phyloP scores from a whole-genome alignment of 163 green algal species.

The Scenedesmus sp. region DNA sequence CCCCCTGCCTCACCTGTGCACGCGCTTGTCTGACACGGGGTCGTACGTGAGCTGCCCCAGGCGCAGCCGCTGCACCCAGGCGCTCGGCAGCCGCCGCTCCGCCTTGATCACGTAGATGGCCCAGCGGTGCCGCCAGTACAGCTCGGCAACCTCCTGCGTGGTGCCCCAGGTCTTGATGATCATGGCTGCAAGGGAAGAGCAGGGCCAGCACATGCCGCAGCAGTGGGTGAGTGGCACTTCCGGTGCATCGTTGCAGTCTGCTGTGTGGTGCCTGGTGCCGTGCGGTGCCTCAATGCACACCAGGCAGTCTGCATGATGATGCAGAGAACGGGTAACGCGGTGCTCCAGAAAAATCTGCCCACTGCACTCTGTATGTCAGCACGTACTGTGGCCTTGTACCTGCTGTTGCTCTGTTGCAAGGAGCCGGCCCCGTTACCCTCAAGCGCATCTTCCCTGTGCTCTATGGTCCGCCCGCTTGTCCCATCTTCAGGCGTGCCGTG shows the following conservation, averaged over 20 bases:
- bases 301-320: too few relatives aligned
- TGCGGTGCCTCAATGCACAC: slow-evolving; percentile 58
- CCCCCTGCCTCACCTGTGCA: slow-evolving; percentile 55
- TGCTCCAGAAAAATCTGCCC: too few relatives aligned
- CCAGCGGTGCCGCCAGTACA: slow-evolving; percentile 56
- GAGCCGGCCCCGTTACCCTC: too few relatives aligned
- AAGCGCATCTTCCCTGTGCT: too few relatives aligned
- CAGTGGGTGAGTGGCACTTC: slow-evolving; percentile 19
- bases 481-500: too few relatives aligned
- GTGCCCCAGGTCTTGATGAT: slow-evolving; percentile 57
- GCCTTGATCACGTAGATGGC: slow-evolving; percentile 51
- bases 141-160: slow-evolving; percentile 37
- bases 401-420: too few relatives aligned
- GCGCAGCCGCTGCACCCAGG: slow-evolving; percentile 38
- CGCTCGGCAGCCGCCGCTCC: slow-evolving; percentile 44
- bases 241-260: slow-evolving; percentile 54
- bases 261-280: slow-evolving; percentile 35
- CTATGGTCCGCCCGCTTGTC: too few relatives aligned
- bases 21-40: neutral
- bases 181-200: slow-evolving; percentile 44
- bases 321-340: too few relatives aligned
- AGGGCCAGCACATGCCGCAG: neutral
- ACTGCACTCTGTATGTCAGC: too few relatives aligned
- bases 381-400: too few relatives aligned
- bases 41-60: slow-evolving; percentile 51